phyloP scores from a whole-genome alignment of 2,329 filamentous ascomycete genomes.

The Plectosphaerella sp. region DNA sequence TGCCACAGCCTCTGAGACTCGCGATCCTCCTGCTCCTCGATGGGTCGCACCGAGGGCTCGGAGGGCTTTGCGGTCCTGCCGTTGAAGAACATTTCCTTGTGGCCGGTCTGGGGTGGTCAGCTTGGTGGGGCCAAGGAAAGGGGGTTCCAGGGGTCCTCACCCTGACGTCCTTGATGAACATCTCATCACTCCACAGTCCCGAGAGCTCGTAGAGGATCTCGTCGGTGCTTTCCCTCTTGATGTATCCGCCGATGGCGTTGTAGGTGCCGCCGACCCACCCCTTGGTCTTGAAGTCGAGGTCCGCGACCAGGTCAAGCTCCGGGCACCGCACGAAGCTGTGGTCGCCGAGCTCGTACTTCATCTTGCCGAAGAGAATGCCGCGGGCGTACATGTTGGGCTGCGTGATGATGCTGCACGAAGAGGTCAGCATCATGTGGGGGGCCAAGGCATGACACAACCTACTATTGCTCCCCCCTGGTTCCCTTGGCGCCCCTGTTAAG shows the following conservation, averaged over 20 bases:
- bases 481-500: slow-evolving; percentile 68
- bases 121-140: no score
- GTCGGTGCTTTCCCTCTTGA: slow-evolving; percentile 83
- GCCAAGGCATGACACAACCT: slow-evolving; percentile 29
- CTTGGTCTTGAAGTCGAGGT: slow-evolving; percentile 98
- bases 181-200: slow-evolving; percentile 90
- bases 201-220: slow-evolving; percentile 88
- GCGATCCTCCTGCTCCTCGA: slow-evolving; percentile 82
- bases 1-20: slow-evolving; percentile 90
- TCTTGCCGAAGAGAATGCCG: slow-evolving; percentile 95
- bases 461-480: slow-evolving; percentile 80
- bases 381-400: slow-evolving; percentile 99
- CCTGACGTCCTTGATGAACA: slow-evolving; percentile 81
- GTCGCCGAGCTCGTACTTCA: slow-evolving; percentile 98
- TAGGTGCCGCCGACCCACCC: slow-evolving; percentile 96
- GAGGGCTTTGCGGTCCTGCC: slow-evolving; percentile 74
- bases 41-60: slow-evolving; percentile 66
- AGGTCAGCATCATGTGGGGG: slow-evolving; percentile 9
- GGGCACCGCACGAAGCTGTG: slow-evolving; percentile 91
- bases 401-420: slow-evolving; percentile 67
- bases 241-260: slow-evolving; percentile 88
- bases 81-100: slow-evolving; percentile 87
- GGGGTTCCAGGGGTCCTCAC: slow-evolving; percentile 42
- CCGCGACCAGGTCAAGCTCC: slow-evolving; percentile 78
- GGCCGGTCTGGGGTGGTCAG: slow-evolving; percentile 61